Base-by-base conservation (phyloP, 2,329 filamentous ascomycete genomes). In the Phyllosticta citriasiana region DNA sequence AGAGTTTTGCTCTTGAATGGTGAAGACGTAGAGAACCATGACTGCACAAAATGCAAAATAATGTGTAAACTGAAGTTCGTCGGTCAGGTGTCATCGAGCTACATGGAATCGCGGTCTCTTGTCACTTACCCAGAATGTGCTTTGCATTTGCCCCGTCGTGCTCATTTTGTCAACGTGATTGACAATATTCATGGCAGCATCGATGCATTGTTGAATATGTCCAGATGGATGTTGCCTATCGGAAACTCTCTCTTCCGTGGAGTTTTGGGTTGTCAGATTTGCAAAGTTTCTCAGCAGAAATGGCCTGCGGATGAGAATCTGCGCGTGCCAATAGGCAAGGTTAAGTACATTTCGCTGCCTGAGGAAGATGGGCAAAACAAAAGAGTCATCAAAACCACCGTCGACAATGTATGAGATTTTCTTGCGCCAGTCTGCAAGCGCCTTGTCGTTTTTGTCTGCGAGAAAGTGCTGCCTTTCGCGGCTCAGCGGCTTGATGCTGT, bases 1-100 rank as follows among this genome's bases (percentile, higher is more conserved):
- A 9, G 74, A 66, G 30, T 79, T 69, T 3, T 80, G 68, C 33
- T 73, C 74, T 65, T 81, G 79, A 16, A 84, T 82, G 53, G 79
- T 72, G 72, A 79, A 81, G 2, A 84, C 77, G 61, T 83, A 83
- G 0, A 82, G 70, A 3, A 83, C 79, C 0, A 79, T 78, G 0
- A 84, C 72, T 0, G 81, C 80, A 64, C 79, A 82, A 61, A 83
- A 82, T 0, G 79, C 77, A 3, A 81, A 78, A 63, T 82, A 82
- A 47, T 80, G 78, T 25, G 78, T 82, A 67, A 79, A 82, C 78
- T 61, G 40, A 10, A 14, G 12, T 19, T 12, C 1, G 10, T 30
- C 53, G n/a, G 53, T 30, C n/a, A 14, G 22, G 1, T 4, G 4
- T 35, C 14, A 5, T 51, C 47, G 14, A 19, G 35, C 22, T 52